Percentiles rank a stretch among this genome's conserved stretches.
Conservation (phyloP, 1,139 yeast species). For the Taphrina deformans region DNA sequence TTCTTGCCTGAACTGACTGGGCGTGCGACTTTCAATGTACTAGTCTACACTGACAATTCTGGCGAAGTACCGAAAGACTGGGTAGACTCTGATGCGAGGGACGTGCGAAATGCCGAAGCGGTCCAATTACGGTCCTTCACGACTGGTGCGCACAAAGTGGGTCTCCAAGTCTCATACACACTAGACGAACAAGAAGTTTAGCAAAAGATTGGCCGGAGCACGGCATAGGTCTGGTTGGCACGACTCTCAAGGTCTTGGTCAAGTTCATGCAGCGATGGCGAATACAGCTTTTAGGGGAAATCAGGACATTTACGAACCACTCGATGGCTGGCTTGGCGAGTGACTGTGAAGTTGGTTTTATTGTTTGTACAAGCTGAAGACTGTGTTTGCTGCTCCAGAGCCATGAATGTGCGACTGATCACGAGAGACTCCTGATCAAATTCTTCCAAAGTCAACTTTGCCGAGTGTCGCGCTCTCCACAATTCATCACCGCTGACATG, state of each 20-base stretch:
- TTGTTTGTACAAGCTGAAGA: too few relatives aligned
- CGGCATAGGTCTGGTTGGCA: too few relatives aligned
- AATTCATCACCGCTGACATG: background rate
- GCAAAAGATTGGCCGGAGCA: too few relatives aligned
- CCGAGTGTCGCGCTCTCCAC: background rate
- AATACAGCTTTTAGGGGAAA: too few relatives aligned
- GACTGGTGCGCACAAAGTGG: constrained; percentile 66
- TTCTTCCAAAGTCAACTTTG: background rate
- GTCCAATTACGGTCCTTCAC: constrained; percentile 70
- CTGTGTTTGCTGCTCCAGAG: background rate
- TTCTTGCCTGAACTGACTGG: constrained; percentile 74
- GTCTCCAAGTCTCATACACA: constrained; percentile 70
- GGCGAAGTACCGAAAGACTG: constrained; percentile 78
- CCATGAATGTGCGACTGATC: background rate
- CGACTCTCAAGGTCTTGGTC: too few relatives aligned
- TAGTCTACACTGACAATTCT: constrained; percentile 77
- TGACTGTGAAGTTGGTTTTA: too few relatives aligned
- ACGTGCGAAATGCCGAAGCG: constrained; percentile 59
- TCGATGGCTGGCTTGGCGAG: too few relatives aligned
- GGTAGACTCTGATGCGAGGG: constrained; percentile 73
- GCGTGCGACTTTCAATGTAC: constrained; percentile 77
- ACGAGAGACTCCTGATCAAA: background rate
- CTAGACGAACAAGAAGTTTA: constrained; percentile 23
- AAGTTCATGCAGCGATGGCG: background rate
- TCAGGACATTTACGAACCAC: too few relatives aligned